These are phyloP conservation scores for Phytopythium litorale DNA, from an alignment of 352 stramenopile species.

Conservation along the genomic window DNA sequence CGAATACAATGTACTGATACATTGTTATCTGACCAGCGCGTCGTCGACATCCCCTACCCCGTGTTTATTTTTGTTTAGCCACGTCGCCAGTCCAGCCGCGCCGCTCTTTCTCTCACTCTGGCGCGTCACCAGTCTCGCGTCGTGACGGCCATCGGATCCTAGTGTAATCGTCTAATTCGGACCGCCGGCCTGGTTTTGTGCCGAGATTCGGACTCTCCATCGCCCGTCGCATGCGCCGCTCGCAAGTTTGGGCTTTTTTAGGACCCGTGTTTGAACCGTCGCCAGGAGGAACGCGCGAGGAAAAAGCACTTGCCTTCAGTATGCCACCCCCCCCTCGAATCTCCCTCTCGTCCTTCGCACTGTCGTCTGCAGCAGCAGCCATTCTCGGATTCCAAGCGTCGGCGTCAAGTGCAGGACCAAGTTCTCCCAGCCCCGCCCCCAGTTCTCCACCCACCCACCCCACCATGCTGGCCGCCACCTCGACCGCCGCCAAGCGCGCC, in stretches of 20 bases:
- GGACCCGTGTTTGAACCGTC: background rate
- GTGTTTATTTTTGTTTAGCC: background rate
- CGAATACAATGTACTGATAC: no score
- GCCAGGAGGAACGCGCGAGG: background rate
- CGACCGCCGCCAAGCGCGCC: slow-evolving; percentile 1
- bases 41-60: background rate
- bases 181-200: background rate
- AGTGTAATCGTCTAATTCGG: background rate
- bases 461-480: background rate
- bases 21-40: no score
- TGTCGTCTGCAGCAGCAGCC: background rate
- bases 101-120: background rate
- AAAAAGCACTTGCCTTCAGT: background rate
- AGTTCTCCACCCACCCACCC: background rate
- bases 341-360: background rate
- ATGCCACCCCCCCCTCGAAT: background rate
- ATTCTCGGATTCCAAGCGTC: slow-evolving; percentile 8
- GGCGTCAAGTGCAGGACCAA: background rate
- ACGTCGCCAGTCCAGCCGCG: background rate
- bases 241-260: no score
- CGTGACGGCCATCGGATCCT: slow-evolving; percentile 1
- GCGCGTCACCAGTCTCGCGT: background rate
- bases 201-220: background rate
- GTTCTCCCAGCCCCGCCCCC: background rate
- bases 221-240: background rate